phyloP scores from a whole-genome alignment of 345 rosid genomes.

The Brassica rapa region DNA sequence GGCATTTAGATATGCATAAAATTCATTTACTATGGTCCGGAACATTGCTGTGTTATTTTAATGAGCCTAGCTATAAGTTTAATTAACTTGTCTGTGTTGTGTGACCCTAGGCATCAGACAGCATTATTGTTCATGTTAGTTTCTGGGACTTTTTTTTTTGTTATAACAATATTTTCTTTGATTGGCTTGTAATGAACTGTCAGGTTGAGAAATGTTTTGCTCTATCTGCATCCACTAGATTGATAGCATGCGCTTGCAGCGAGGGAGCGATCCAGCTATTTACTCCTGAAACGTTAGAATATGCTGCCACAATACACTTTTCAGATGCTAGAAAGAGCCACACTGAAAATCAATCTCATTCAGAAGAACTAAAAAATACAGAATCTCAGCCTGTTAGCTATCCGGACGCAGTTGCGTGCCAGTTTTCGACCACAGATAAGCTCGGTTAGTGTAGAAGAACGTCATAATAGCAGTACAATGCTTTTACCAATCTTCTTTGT shows the following conservation, averaged over 20 bases:
- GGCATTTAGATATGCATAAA: neutral
- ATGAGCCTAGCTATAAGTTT: slow-evolving; percentile 9
- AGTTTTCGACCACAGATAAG: slow-evolving; percentile 62
- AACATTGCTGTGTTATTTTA: neutral
- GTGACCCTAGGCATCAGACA: neutral
- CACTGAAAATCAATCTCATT: slow-evolving; percentile 34
- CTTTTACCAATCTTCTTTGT: neutral
- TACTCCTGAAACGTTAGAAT: slow-evolving; percentile 45
- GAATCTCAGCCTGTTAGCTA: slow-evolving; percentile 33
- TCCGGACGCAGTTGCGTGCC: slow-evolving; percentile 87
- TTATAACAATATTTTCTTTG: neutral
- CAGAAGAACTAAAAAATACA: slow-evolving; percentile 14
- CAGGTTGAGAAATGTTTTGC: slow-evolving; percentile 83
- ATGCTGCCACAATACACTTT: slow-evolving; percentile 53
- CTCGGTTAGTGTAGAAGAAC: slow-evolving; percentile 51
- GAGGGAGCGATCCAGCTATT: slow-evolving; percentile 64
- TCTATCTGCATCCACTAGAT: slow-evolving; percentile 58
- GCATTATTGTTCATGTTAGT: neutral
- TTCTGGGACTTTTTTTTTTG: neutral
- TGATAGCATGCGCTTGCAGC: slow-evolving; percentile 82
- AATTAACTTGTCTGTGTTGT: neutral
- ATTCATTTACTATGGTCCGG: neutral
- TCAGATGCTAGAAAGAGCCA: slow-evolving; percentile 49
- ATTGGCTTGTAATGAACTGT: slow-evolving; percentile 30
- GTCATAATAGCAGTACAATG: neutral